Percentiles rank a stretch among this genome's conserved stretches.
These are phyloP conservation scores for Penicillium odoratum DNA, from an alignment of 495 filamentous ascomycete species.

Conservation along the genomic window DNA sequence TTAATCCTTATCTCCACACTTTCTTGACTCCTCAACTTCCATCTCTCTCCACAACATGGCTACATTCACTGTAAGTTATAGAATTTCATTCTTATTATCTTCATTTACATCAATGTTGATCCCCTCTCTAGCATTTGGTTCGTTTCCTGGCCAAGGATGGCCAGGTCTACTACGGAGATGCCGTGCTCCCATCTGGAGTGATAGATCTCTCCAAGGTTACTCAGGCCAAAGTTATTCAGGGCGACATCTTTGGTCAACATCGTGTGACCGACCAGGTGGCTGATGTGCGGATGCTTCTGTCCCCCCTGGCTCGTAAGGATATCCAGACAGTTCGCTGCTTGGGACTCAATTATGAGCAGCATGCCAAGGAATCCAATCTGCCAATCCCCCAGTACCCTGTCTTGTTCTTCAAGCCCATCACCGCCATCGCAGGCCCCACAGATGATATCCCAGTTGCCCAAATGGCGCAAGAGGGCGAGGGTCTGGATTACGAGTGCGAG, in stretches of 20 bases:
- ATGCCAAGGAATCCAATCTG: constrained; percentile 76
- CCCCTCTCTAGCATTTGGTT: constrained; percentile 60
- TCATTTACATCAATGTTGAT: background rate
- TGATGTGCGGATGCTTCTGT: constrained; percentile 65
- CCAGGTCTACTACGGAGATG: constrained; percentile 78
- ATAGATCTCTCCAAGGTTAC: constrained; percentile 66
- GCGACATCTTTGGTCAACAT: constrained; percentile 72
- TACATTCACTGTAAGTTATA: constrained; percentile 14
- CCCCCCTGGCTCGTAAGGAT: constrained; percentile 66
- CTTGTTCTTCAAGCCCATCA: constrained; percentile 81
- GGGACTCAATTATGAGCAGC: constrained; percentile 79
- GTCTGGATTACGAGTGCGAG: constrained; percentile 85
- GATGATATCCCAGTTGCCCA: constrained; percentile 67
- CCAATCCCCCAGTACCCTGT: constrained; percentile 75
- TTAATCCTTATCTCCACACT: constrained; percentile 3
- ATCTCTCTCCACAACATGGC: constrained; percentile 1
- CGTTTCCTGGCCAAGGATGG: constrained; percentile 79
- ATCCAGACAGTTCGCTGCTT: constrained; percentile 76
- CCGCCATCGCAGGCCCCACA: constrained; percentile 66
- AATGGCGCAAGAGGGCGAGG: constrained; percentile 58
- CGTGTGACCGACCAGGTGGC: constrained; percentile 67
- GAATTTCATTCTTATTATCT: background rate
- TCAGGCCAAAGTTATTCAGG: constrained; percentile 66
- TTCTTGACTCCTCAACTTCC: background rate
- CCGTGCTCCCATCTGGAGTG: constrained; percentile 66